These are phyloP conservation scores for Protomyces gravidus DNA, from an alignment of 1,139 yeast species.

Conservation along the genomic window DNA sequence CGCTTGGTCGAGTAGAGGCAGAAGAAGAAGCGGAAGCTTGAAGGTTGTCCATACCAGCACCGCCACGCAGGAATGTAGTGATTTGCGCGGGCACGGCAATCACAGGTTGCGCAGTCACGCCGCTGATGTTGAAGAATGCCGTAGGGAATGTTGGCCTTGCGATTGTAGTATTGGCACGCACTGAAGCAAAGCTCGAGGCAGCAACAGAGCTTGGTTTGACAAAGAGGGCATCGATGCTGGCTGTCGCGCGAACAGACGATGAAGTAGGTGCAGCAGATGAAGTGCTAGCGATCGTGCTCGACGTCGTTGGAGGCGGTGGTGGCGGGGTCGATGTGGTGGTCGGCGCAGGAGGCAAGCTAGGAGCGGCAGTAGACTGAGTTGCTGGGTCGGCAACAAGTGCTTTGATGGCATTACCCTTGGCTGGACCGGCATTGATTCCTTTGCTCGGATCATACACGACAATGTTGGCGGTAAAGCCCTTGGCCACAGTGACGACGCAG, in stretches of 20 bases:
- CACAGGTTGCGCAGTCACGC: neutral
- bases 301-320: conserved; percentile 30
- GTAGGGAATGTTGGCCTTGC: neutral
- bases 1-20: neutral
- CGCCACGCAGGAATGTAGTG: conserved; percentile 17
- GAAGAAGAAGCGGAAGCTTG: conserved; percentile 3
- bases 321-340: neutral
- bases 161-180: neutral
- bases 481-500: conserved; percentile 76
- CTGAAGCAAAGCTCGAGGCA: neutral
- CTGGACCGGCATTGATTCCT: neutral
- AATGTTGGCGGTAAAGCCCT: conserved; percentile 61
- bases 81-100: conserved; percentile 1
- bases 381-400: neutral
- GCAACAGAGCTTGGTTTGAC: conserved; percentile 25
- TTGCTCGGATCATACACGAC: conserved; percentile 53
- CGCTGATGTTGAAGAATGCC: conserved; percentile 4
- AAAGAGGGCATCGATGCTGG: conserved; percentile 28
- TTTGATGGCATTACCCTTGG: conserved; percentile 3
- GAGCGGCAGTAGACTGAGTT: neutral
- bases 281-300: conserved; percentile 12
- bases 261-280: conserved; percentile 14
- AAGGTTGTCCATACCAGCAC: conserved; percentile 21
- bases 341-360: conserved; percentile 5
- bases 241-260: conserved; percentile 32